Conservation (phyloP, 306 rosid genomes). For the peach (Prunus persica) region Prunus_persica_NCBIv2 NC_034016.1:2598501-2599000, state of each 20-base stretch:
- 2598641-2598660: conserved; percentile 90
- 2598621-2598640: conserved; percentile 23
- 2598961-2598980: conserved; percentile 70
- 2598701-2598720: conserved; percentile 75
- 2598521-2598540: neutral
- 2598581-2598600: conserved; percentile 10
- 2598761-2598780: conserved; percentile 67
- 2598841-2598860: conserved; percentile 77
- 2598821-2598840: conserved; percentile 95
- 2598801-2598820: conserved; percentile 99
- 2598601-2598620: conserved; percentile 32
- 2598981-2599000: conserved; percentile 99
- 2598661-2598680: conserved; percentile 66
- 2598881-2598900: conserved; percentile 69
- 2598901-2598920: conserved; percentile 59
- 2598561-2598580: conserved; percentile 25
- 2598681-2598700: conserved; percentile 55
- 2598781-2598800: conserved; percentile 85
- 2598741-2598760: conserved; percentile 74
- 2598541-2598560: neutral
- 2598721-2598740: conserved; percentile 93
- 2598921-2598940: conserved; percentile 13
- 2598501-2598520: neutral
- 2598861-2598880: conserved; percentile 96
- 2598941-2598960: conserved; percentile 29